Base-by-base conservation (phyloP, 495 filamentous ascomycete genomes). In the Diplogelasinospora grovesii region DNA sequence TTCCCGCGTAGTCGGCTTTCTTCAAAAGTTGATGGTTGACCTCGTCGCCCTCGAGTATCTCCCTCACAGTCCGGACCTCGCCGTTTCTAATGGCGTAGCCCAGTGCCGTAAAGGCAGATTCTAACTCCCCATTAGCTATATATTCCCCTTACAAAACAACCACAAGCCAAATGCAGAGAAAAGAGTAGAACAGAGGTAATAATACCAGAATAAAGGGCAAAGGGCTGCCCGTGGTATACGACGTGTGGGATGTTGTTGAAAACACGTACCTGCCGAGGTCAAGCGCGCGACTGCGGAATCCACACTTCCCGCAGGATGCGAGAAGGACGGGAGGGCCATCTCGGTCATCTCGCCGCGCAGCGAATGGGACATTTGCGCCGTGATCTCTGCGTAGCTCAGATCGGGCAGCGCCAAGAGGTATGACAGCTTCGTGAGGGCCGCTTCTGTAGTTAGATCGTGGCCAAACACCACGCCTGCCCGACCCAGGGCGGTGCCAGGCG, bases 371-470 rank as follows among this genome's bases (percentile, higher is more conserved):
- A 96, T 95, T 44, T 77, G 70, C 31, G 65, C 58, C 1, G 76
- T 69, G 5, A 96, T 77, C 5, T 84, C 77, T 11, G 71, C 61
- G 16, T 78, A 69, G 0, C 69, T 66, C n/a, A 81, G 56, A 4
- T 68, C 74, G 8, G 81, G 82, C 1, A 71, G 56, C 2, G 88
- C 85, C 6, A 98, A 74, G 1, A 96, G 73, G 53, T 90, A 95
- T 1, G 86, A 86, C 8, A 98, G 71, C 65, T 98, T 98, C 1
- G 92, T 94, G 45, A 97, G 70, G 0, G 92, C 92, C 10, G 85
- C 90, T 64, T 98, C 92, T 10, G 86, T 84, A 0, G 92, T 98
- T 69, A 98, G 73, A 56, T 98, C 92, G 41, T 89, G 74, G 4
- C 92, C 92, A 48, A 93, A 89, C 0, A 98, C 85, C 6, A 98